A percentile compares a stretch with the other conserved stretches of the same genome.
These are phyloP conservation scores for Cytospora schulzeri DNA, from an alignment of 2,329 filamentous ascomycete genomes.

Conservation along the genomic window DNA sequence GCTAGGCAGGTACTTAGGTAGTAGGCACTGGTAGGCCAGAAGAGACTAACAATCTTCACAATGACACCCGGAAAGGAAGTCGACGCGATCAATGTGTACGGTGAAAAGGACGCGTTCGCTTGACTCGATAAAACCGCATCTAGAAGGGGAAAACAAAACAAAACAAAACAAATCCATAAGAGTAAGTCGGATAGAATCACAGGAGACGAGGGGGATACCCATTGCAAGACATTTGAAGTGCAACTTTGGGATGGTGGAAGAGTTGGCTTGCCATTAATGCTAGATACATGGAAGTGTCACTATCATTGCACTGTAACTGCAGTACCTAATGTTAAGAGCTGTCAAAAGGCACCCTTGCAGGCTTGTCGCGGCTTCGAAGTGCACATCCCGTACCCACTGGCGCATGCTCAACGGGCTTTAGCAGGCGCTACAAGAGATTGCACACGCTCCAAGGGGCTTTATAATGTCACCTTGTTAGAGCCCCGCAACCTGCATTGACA, in stretches of 20 bases:
- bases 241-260: background rate
- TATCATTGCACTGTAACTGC: background rate
- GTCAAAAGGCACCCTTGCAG: background rate
- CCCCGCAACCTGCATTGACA: background rate
- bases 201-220: background rate
- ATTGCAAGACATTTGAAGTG: background rate
- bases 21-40: background rate
- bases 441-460: background rate
- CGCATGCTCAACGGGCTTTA: background rate
- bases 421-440: background rate
- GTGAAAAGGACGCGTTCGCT: background rate
- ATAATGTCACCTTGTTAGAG: background rate
- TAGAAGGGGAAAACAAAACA: conserved; percentile 1
- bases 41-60: background rate
- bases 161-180: conserved; percentile 14
- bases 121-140: conserved; percentile 13
- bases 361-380: background rate
- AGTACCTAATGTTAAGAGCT: background rate
- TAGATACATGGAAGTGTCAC: background rate
- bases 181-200: background rate
- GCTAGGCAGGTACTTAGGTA: too few relatives aligned
- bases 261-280: background rate
- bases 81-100: background rate
- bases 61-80: background rate
- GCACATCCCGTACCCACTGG: background rate